Evolutionary conservation across 805 yeast species (phyloP), one percentile per base, ranked within the genome.

Genomic region (Metschnikowia gelsemii): DNA sequence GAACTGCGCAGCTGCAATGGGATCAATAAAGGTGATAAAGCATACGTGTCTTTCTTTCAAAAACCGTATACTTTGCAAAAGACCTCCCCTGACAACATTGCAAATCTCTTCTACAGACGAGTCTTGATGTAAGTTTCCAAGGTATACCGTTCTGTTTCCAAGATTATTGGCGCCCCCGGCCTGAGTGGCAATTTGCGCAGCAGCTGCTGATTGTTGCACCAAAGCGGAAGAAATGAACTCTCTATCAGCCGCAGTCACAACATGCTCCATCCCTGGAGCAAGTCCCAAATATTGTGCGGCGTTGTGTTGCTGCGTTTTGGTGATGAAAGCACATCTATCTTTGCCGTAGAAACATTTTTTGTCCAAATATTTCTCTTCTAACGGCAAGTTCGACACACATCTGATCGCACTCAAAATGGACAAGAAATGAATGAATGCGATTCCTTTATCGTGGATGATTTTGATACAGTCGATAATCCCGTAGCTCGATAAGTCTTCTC

Each of bases 1-100:
- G 61, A 91, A 91, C 64, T 91, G 98, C 1, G 96, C 96, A 0
- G 98, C 98, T 2, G 97, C 96, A 39, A 91, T 85, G 20, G 98
- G 96, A 59, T 93, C 98, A 50, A 91, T 83, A 61, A 93, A 91
- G 11, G 98, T 91, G 38, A 93, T 86, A 61, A 93, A 93, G 58
- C 97, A 89, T 44, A 89, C 91, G 57, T 87, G 96, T 49, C 91
- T 79, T 57, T 88, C 97, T 39, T 81, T 76, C 40, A 91, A 73
- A 43, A 85, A 79, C 52, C 95, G 76, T 42, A 91, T 82, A 50
- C 82, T 80, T 58, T 91, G 96, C 50, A 91, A 73, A 33, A 90
- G 75, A 2, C 99, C 99, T 38, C 98, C 98, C 50, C 98, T 79
- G 17, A 91, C 95, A 38, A 87, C 96, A 58, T 93, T 93, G 71